Conservation (phyloP, 495 filamentous ascomycete genomes). For the Penicillium parvum region DNA sequence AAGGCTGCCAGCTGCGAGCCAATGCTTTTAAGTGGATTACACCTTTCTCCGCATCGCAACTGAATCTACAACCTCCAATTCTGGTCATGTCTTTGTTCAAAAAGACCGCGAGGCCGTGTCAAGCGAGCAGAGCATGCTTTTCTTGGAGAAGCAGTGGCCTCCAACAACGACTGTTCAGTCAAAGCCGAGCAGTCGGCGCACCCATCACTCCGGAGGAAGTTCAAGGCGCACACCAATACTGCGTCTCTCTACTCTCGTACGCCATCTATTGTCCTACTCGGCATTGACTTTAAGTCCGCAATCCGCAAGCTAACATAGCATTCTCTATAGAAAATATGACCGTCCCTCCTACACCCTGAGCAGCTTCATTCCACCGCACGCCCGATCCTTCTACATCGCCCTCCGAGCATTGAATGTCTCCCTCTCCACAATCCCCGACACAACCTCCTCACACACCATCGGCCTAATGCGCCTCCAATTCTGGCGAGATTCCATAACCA, state of each 20-base stretch:
- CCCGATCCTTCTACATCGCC: slow-evolving; percentile 79
- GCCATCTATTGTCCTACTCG: not conserved
- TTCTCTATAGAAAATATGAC: slow-evolving; percentile 63
- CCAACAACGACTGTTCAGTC: slow-evolving; percentile 24
- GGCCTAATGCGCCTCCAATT: slow-evolving; percentile 88
- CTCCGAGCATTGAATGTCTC: slow-evolving; percentile 92
- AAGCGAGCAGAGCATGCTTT: slow-evolving; percentile 15
- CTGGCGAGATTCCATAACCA: slow-evolving; percentile 81
- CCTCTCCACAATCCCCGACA: slow-evolving; percentile 80
- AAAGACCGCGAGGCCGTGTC: slow-evolving; percentile 18
- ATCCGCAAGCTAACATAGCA: slow-evolving; percentile 5
- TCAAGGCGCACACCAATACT: slow-evolving; percentile 52
- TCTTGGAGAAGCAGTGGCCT: slow-evolving; percentile 3
- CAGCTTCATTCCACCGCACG: slow-evolving; percentile 68
- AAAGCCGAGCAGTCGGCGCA: slow-evolving; percentile 11
- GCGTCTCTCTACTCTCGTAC: slow-evolving; percentile 54
- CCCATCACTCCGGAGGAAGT: slow-evolving; percentile 41
- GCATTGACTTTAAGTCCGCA: not conserved
- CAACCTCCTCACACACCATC: slow-evolving; percentile 73
- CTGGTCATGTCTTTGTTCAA: slow-evolving; percentile 26
- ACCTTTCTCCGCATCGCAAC: slow-evolving; percentile 9
- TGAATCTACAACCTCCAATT: slow-evolving; percentile 2
- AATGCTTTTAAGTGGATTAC: slow-evolving; percentile 31
- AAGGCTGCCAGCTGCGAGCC: slow-evolving; percentile 13
- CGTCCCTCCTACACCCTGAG: slow-evolving; percentile 81